Conservation (phyloP, 1,284 basidiomycete genomes). For the Melampsora americana region DNA sequence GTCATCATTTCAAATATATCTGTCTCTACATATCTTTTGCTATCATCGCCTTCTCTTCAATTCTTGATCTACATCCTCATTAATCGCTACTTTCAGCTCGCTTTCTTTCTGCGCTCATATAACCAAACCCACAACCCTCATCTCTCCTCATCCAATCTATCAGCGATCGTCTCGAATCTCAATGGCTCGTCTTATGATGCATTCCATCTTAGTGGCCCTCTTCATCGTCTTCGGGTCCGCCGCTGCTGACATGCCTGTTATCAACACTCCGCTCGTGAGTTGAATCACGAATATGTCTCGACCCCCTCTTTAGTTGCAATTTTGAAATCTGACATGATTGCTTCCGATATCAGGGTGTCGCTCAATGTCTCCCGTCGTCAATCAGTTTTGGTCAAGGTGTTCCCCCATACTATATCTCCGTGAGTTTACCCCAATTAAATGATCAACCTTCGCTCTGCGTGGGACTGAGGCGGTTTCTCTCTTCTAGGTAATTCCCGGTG, state of each 20-base stretch:
- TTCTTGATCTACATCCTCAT: too few species aligned
- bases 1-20: too few species aligned
- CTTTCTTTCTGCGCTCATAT: too few species aligned
- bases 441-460: neutral
- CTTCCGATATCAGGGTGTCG: constrained; percentile 32
- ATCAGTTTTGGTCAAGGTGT: constrained; percentile 43
- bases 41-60: too few species aligned
- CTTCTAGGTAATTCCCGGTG: constrained; percentile 44
- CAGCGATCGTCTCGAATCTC: too few species aligned
- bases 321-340: constrained; percentile 16
- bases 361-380: constrained; percentile 45
- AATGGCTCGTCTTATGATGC: neutral
- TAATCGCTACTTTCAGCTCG: too few species aligned
- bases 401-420: constrained; percentile 47
- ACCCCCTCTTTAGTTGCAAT: constrained; percentile 6
- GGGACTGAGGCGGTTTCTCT: neutral
- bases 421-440: constrained; percentile 29
- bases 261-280: constrained; percentile 39
- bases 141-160: too few species aligned
- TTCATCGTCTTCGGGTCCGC: neutral
- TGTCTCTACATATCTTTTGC: too few species aligned
- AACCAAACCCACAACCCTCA: too few species aligned
- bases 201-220: neutral
- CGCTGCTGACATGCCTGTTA: constrained; percentile 26
- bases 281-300: constrained; percentile 8